These are phyloP conservation scores for Epichloe hybrida DNA, from an alignment of 2,329 filamentous ascomycete genomes.

Conservation along the genomic window DNA sequence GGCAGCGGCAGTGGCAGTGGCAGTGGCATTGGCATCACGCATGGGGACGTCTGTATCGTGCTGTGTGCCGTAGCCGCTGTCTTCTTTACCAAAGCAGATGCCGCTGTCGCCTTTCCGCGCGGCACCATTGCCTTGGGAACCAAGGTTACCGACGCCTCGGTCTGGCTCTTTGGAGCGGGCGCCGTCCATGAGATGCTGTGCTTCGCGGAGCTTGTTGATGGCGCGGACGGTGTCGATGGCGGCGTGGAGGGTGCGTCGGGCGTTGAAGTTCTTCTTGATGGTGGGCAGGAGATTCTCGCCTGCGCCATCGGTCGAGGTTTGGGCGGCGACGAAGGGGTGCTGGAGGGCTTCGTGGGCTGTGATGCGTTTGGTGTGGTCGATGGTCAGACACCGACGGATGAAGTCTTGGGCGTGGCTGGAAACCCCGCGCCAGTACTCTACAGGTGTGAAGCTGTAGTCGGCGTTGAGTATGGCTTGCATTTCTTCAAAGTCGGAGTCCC, in stretches of 20 bases:
- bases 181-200: constrained; percentile 46
- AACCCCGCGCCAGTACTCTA: constrained; percentile 94
- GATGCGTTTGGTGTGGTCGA: constrained; percentile 77
- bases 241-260: constrained; percentile 52
- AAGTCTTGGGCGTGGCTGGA: constrained; percentile 79
- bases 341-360: constrained; percentile 70
- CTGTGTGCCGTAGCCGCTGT: constrained; percentile 37
- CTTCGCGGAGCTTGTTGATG: constrained; percentile 57
- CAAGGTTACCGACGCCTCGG: constrained; percentile 17
- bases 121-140: constrained; percentile 5
- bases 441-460: constrained; percentile 87
- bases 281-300: constrained; percentile 52
- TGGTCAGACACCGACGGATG: constrained; percentile 80
- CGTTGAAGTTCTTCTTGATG: constrained; percentile 65
- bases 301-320: constrained; percentile 30
- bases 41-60: constrained; percentile 27
- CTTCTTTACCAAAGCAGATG: constrained; percentile 26
- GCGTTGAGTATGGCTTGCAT: constrained; percentile 98
- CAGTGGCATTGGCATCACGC: constrained; percentile 33
- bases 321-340: constrained; percentile 50
- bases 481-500: constrained; percentile 94
- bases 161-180: constrained; percentile 35
- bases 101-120: constrained; percentile 31
- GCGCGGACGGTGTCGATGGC: constrained; percentile 59
- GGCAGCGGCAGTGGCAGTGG: constrained; percentile 7